Evolutionary conservation across 768 basidiomycete species (phyloP).

Genomic region (Pleurotus pulmonarius): DNA sequence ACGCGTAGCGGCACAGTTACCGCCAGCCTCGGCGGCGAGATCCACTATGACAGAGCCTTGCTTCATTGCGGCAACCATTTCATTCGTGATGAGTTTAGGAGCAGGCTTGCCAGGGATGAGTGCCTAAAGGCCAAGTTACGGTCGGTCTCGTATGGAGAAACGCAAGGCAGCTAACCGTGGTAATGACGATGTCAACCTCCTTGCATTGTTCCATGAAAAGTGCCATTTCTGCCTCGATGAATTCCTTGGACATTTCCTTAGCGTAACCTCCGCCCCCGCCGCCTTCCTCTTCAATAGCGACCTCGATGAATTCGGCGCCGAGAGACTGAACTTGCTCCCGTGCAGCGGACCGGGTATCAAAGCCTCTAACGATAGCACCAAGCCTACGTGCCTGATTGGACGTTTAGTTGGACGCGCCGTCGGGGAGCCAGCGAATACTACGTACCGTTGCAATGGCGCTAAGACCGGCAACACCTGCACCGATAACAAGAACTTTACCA

Average conservation of each 20-base stretch:
- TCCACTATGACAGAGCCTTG: constrained; percentile 89
- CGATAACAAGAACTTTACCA: constrained; percentile 83
- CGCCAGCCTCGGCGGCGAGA: constrained; percentile 84
- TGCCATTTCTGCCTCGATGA: constrained; percentile 85
- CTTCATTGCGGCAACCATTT: constrained; percentile 91
- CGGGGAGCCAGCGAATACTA: constrained; percentile 7
- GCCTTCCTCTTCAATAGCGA: constrained; percentile 76
- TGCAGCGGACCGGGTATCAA: constrained; percentile 82
- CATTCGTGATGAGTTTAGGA: constrained; percentile 77
- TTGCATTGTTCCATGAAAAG: constrained; percentile 85
- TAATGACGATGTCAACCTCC: constrained; percentile 87
- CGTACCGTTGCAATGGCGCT: constrained; percentile 82
- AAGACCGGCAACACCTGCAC: constrained; percentile 85
- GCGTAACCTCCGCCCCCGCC: constrained; percentile 83
- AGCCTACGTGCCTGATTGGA: constrained; percentile 63
- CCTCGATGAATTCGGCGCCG: constrained; percentile 88
- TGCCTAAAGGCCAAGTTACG: constrained; percentile 38
- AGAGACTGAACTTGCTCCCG: constrained; percentile 89
- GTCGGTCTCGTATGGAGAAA: neutral
- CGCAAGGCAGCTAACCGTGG: constrained; percentile 49
- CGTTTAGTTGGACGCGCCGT: neutral
- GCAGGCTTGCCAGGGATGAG: constrained; percentile 85
- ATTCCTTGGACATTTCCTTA: constrained; percentile 88
- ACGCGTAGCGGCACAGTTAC: constrained; percentile 79
- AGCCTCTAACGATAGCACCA: constrained; percentile 86